phyloP scores from a whole-genome alignment of 1,284 basidiomycete genomes.

The Mrakiaceae sp. region DNA sequence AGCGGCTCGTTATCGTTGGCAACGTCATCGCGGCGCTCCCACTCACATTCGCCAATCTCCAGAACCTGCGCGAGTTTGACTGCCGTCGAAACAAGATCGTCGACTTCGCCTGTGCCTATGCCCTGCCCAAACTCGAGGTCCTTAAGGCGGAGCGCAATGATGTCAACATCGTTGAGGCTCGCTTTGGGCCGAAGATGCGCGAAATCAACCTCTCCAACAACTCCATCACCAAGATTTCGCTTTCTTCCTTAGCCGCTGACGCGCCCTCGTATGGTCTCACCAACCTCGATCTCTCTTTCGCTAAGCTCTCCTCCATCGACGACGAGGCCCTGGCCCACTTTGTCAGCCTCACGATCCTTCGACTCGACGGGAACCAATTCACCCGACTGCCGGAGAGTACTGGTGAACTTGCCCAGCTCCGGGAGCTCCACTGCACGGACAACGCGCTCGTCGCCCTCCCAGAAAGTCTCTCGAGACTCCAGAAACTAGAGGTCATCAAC shows the following conservation, averaged over 20 bases:
- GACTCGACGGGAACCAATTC: constrained; percentile 79
- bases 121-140: constrained; percentile 54
- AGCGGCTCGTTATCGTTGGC: constrained; percentile 72
- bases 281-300: constrained; percentile 75
- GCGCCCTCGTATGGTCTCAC: constrained; percentile 56
- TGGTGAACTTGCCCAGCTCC: constrained; percentile 58
- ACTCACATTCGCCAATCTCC: constrained; percentile 49
- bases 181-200: constrained; percentile 51
- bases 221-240: constrained; percentile 44
- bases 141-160: constrained; percentile 71
- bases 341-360: constrained; percentile 56
- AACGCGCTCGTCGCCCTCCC: constrained; percentile 77
- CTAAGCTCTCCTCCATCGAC: constrained; percentile 77
- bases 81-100: constrained; percentile 70
- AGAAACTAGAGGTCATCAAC: constrained; percentile 65
- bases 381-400: constrained; percentile 71
- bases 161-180: constrained; percentile 65
- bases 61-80: constrained; percentile 59
- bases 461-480: constrained; percentile 60
- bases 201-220: constrained; percentile 39
- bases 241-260: constrained; percentile 47
- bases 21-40: constrained; percentile 77
- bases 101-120: constrained; percentile 58
- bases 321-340: constrained; percentile 60
- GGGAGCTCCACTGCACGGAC: constrained; percentile 73